Evolutionary conservation across 495 filamentous ascomycete species (phyloP).

Genomic region (Penicillium riverlandense): DNA sequence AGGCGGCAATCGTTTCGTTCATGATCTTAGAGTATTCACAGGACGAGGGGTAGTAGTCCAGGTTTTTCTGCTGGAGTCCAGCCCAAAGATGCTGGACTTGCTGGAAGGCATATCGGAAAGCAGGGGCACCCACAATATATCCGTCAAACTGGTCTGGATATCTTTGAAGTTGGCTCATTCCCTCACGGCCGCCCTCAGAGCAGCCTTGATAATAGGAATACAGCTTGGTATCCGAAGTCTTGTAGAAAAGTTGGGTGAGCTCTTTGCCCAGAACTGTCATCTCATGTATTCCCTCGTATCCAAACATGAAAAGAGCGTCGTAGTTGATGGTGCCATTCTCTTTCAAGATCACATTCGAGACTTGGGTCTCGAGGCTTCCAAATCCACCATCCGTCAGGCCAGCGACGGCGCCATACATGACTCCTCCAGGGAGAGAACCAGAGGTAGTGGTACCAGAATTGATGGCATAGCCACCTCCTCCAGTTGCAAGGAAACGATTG

Average conservation of each 20-base stretch:
- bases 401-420: slow-evolving; percentile 37
- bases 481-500: slow-evolving; percentile 37
- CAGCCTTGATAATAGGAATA: slow-evolving; percentile 49
- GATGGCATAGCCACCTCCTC: slow-evolving; percentile 40
- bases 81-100: slow-evolving; percentile 35
- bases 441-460: slow-evolving; percentile 21
- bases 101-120: slow-evolving; percentile 38
- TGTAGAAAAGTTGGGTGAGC: slow-evolving; percentile 26
- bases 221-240: slow-evolving; percentile 24
- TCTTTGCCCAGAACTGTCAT: slow-evolving; percentile 26
- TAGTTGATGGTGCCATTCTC: slow-evolving; percentile 39
- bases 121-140: slow-evolving; percentile 38
- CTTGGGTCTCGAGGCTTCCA: slow-evolving; percentile 31
- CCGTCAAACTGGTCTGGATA: slow-evolving; percentile 41
- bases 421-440: slow-evolving; percentile 25
- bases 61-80: slow-evolving; percentile 6
- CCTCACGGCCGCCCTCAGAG: slow-evolving; percentile 47
- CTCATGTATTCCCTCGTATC: slow-evolving; percentile 34
- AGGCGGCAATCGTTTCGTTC: slow-evolving; percentile 36
- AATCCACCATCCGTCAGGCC: slow-evolving; percentile 43
- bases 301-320: slow-evolving; percentile 38
- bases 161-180: slow-evolving; percentile 42
- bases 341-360: slow-evolving; percentile 25
- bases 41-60: slow-evolving; percentile 33
- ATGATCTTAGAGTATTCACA: slow-evolving; percentile 40